These are phyloP conservation scores for Cryphonectria radicalis DNA, from an alignment of 2,329 filamentous ascomycete species.

Conservation along the genomic window DNA sequence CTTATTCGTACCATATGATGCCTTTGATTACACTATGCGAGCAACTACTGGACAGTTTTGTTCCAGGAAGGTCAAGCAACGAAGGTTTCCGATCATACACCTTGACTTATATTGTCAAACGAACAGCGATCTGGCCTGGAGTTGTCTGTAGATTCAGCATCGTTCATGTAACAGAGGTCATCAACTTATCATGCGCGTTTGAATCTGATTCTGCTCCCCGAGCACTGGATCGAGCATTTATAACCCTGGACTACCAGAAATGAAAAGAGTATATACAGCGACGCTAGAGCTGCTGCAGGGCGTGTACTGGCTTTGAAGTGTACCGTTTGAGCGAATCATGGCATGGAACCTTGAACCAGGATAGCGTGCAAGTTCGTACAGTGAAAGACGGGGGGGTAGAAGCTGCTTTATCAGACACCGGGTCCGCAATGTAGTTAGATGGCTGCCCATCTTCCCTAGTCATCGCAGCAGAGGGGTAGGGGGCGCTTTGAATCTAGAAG, in stretches of 20 bases:
- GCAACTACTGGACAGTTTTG: background rate
- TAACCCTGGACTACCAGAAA: background rate
- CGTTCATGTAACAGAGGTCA: background rate
- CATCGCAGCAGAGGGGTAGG: background rate
- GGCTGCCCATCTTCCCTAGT: background rate
- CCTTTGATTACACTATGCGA: background rate
- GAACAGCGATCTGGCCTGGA: background rate
- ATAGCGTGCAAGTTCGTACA: background rate
- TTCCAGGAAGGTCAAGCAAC: background rate
- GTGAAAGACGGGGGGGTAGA: background rate
- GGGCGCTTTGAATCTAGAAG: background rate
- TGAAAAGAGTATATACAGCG: background rate
- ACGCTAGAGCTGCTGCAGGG: background rate
- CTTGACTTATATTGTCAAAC: background rate
- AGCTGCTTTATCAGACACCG: background rate
- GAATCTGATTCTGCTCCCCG: no score
- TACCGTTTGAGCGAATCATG: background rate
- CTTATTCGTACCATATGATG: background rate
- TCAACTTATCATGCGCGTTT: no score
- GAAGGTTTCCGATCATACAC: background rate
- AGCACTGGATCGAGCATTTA: background rate
- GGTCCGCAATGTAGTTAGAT: background rate
- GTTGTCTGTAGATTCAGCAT: background rate
- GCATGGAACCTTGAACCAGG: background rate
- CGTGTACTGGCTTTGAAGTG: background rate